Evolutionary conservation across 768 basidiomycete species (phyloP).

Genomic region (Boletus sp.): DNA sequence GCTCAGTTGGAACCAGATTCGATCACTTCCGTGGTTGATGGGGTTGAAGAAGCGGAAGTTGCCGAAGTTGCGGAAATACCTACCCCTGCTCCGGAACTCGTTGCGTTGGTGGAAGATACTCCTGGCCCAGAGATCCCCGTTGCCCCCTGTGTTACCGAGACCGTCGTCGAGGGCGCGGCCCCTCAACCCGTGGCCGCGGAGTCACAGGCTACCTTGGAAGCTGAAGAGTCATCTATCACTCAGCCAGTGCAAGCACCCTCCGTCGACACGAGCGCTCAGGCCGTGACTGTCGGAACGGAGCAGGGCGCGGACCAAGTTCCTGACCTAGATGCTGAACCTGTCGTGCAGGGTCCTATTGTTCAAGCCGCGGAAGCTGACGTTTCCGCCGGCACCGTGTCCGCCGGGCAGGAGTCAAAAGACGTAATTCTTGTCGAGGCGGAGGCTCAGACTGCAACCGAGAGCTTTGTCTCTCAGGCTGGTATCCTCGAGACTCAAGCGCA

Average conservation of each 20-base stretch:
- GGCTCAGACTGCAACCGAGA: not conserved
- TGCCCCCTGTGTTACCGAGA: not conserved
- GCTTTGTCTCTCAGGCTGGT: not conserved
- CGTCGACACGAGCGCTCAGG: not conserved
- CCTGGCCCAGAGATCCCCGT: conserved; percentile 6
- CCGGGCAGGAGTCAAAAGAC: not conserved
- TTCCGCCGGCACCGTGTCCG: not conserved
- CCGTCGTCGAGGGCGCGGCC: not conserved
- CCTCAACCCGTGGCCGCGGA: conserved; percentile 5
- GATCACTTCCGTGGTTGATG: not conserved
- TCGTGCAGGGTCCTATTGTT: not conserved
- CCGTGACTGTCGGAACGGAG: not conserved
- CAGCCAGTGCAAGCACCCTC: not conserved
- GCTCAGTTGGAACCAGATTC: conserved; percentile 9
- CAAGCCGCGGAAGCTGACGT: not conserved
- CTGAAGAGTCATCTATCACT: not conserved
- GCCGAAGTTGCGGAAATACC: conserved; percentile 10
- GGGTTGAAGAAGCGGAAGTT: conserved; percentile 12
- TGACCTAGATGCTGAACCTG: not conserved
- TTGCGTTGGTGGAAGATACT: conserved; percentile 17
- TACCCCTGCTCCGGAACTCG: conserved; percentile 13
- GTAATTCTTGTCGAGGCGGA: not conserved
- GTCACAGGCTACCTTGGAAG: not conserved
- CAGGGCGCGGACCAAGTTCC: conserved; percentile 6
- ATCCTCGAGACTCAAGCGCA: not conserved